These are phyloP conservation scores for Baeospora myosura DNA, from an alignment of 1,284 basidiomycete species.

Conservation along the genomic window DNA sequence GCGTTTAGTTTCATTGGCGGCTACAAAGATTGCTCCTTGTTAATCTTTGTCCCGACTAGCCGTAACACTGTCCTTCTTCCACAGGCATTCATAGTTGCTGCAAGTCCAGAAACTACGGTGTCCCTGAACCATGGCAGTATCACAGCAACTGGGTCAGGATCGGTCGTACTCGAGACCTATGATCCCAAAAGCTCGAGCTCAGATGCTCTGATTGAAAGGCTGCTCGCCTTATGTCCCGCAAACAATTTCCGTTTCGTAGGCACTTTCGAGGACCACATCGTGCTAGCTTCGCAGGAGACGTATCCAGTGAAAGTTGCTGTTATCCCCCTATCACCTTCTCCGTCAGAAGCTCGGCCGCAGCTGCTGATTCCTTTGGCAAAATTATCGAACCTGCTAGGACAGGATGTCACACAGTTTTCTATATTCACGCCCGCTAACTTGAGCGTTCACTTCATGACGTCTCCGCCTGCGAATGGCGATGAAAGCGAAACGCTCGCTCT, in stretches of 20 bases:
- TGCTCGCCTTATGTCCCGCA: conserved; percentile 13
- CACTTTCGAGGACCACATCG: conserved; percentile 10
- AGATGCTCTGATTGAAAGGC: conserved; percentile 11
- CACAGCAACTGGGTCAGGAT: conserved; percentile 22
- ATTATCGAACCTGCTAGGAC: conserved; percentile 2
- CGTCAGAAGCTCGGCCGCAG: neutral
- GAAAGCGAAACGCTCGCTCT: conserved; percentile 14
- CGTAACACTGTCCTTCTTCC: conserved; percentile 15
- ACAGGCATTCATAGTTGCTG: conserved; percentile 26
- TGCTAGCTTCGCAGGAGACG: conserved; percentile 10
- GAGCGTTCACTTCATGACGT: conserved; percentile 12
- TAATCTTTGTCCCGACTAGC: conserved; percentile 25
- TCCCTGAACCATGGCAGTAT: conserved; percentile 22
- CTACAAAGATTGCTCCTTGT: conserved; percentile 17
- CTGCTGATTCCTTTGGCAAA: conserved; percentile 1
- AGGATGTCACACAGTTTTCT: conserved; percentile 9
- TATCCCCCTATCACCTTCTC: conserved; percentile 6
- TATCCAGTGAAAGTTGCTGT: conserved; percentile 10
- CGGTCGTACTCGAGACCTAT: conserved; percentile 17
- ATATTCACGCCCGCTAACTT: conserved; percentile 15
- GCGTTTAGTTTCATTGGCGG: conserved; percentile 14
- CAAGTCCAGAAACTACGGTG: conserved; percentile 21
- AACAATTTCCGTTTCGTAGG: conserved; percentile 9
- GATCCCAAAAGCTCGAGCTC: conserved; percentile 11
- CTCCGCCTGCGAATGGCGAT: conserved; percentile 3